A percentile compares a stretch with the other conserved stretches of the same genome.
phyloP scores from a whole-genome alignment of 257 asterid genomes.

The Capsicum baccatum region DNA sequence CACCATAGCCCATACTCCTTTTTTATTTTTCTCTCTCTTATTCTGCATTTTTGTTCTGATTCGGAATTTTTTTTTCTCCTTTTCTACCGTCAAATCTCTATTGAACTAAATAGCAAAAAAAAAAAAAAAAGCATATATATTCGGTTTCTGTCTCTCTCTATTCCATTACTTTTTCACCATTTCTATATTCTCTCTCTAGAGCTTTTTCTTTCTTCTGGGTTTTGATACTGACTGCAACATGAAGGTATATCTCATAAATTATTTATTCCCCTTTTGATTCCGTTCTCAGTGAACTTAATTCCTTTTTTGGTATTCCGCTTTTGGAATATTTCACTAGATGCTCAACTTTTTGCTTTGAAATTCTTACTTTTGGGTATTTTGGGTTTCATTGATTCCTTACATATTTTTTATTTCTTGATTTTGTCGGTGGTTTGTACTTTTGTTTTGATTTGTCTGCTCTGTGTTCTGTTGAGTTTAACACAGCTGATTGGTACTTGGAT shows the following conservation, averaged over 20 bases:
- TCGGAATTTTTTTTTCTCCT: conserved; percentile 29
- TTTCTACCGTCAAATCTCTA: conserved; percentile 8
- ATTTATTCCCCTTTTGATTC: neutral
- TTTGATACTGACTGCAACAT: conserved; percentile 13
- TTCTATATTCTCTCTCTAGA: conserved; percentile 22
- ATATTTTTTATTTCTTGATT: neutral
- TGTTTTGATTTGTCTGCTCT: conserved; percentile 6
- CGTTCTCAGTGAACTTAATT: neutral
- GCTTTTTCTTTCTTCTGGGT: neutral
- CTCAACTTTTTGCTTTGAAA: neutral
- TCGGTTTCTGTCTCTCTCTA: conserved; percentile 41
- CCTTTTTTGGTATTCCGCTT: neutral
- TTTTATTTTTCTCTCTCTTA: conserved; percentile 32
- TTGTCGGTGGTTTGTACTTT: conserved; percentile 15
- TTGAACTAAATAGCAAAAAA: neutral
- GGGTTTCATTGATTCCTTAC: neutral
- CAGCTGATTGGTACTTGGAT: too few species aligned
- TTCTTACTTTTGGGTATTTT: neutral
- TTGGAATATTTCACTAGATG: conserved; percentile 13
- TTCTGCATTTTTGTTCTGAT: conserved; percentile 39
- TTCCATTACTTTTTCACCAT: conserved; percentile 27
- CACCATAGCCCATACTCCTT: conserved; percentile 22
- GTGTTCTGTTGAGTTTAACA: neutral
- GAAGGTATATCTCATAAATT: conserved; percentile 27
- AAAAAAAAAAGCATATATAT: conserved; percentile 33